Evolutionary conservation across 805 yeast genomes (phyloP).

Genomic region (Yarrowia sp.): DNA sequence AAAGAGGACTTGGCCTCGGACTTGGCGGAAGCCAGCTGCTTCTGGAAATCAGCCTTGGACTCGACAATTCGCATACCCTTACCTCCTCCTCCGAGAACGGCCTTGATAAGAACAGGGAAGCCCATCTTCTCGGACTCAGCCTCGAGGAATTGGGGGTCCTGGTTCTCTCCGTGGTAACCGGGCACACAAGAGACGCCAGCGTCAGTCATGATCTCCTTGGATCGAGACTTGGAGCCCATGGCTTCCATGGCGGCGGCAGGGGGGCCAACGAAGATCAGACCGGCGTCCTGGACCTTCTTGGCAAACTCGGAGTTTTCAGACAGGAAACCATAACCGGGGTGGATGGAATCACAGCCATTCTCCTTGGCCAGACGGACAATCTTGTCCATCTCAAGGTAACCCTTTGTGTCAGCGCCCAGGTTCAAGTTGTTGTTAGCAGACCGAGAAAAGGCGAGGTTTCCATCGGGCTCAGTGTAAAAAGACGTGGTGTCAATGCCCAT

Average conservation of each 20-base stretch:
- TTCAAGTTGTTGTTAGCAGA: slow-evolving; percentile 43
- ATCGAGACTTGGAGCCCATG: slow-evolving; percentile 50
- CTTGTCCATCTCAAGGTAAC: slow-evolving; percentile 55
- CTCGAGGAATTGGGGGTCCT: slow-evolving; percentile 46
- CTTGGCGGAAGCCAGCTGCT: slow-evolving; percentile 60
- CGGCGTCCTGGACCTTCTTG: slow-evolving; percentile 47
- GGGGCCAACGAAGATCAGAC: slow-evolving; percentile 50
- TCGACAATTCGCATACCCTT: slow-evolving; percentile 64
- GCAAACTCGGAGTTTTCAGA: slow-evolving; percentile 54
- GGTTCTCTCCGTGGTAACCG: slow-evolving; percentile 49
- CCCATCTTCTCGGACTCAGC: slow-evolving; percentile 46
- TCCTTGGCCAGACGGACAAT: slow-evolving; percentile 58
- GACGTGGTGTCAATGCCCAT: slow-evolving; percentile 49
- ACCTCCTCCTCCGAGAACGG: slow-evolving; percentile 68
- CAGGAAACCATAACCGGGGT: slow-evolving; percentile 65
- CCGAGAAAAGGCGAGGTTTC: slow-evolving; percentile 45
- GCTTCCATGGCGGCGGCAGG: slow-evolving; percentile 49
- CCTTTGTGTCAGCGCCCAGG: slow-evolving; percentile 45
- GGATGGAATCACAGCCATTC: slow-evolving; percentile 61
- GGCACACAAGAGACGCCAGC: slow-evolving; percentile 51
- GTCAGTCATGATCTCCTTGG: slow-evolving; percentile 49
- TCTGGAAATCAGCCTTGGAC: slow-evolving; percentile 56
- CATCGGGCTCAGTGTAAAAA: slow-evolving; percentile 48
- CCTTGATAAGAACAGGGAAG: slow-evolving; percentile 64
- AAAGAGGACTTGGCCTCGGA: slow-evolving; percentile 62